Evolutionary conservation across 169 alveolate genomes (phyloP), one percentile per base, ranked within the genome.

Genomic region (Plasmodium chabaudi): DNA sequence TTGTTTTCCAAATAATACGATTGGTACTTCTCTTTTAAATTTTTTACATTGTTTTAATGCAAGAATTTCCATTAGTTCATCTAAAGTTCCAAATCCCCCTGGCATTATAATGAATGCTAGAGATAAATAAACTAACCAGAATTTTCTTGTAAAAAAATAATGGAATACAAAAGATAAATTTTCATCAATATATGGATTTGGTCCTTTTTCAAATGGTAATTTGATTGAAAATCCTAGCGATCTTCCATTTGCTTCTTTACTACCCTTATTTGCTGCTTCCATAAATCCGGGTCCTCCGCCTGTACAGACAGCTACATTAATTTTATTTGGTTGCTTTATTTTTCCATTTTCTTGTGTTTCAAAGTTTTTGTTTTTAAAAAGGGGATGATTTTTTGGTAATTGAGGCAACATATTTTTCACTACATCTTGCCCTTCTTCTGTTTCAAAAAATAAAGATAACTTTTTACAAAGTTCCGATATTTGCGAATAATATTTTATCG

Each of bases 261-360:
- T 92, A 1, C 95, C 95, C 27, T 87, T 79, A 72, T 93, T 93
- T 10, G 94, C 95, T 53, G 95, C 95, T 59, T 93, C 95, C 95
- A 93, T 93, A 77, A 93, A 70, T 13, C 95, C 95, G 3, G 93
- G 93, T 7, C 95, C 95, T 7, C 95, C 95, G 3, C 95, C 95
- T 21, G 95, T 93, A 77, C 95, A 89, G 15, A 93, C 49, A 1
- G 95, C 94, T 53, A 90, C 95, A 13, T 88, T 71, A 55, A 86
- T 88, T 34, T 82, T 77, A 55, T 64, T 55, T 51, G 71, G 69
- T 39, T 10, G 39, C 25, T 60, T 68, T 4, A 34, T 34, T 34
- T 34, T 7, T 34, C 42, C 42, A 34, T 3, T 34, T 34, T 34
- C 42, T 34, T 34, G 7, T 34, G 42, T 34, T 23, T 73, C 87